Evolutionary conservation across 1,284 basidiomycete species (phyloP).

Genomic region (Sporisorium scitamineum): DNA sequence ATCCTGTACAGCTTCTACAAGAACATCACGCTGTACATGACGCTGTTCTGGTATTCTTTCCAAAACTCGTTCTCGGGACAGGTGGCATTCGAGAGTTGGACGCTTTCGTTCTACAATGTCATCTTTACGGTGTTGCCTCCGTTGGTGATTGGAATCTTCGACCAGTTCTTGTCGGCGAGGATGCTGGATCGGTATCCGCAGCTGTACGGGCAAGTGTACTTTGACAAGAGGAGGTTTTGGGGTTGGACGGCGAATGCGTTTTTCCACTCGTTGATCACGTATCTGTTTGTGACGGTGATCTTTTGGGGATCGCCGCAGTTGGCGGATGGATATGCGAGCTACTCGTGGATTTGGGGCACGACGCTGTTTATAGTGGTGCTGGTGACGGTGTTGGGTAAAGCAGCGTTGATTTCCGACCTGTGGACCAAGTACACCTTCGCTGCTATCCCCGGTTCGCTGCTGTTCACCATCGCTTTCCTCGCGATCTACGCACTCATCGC

Average conservation of each 20-base stretch:
- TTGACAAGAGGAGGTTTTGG: slow-evolving; percentile 76
- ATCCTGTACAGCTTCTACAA: slow-evolving; percentile 76
- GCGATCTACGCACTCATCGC: slow-evolving; percentile 90
- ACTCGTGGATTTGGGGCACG: slow-evolving; percentile 99
- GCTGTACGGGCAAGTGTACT: slow-evolving; percentile 75
- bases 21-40: slow-evolving; percentile 97
- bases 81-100: slow-evolving; percentile 98
- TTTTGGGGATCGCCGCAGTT: slow-evolving; percentile 85
- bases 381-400: slow-evolving; percentile 95
- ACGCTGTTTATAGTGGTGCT: slow-evolving; percentile 91
- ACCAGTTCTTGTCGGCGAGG: slow-evolving; percentile 96
- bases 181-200: slow-evolving; percentile 98
- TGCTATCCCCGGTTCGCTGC: slow-evolving; percentile 85
- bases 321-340: slow-evolving; percentile 82
- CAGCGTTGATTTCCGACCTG: slow-evolving; percentile 95
- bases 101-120: slow-evolving; percentile 76
- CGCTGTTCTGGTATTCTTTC: slow-evolving; percentile 95
- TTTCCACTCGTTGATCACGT: slow-evolving; percentile 81
- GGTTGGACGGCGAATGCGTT: slow-evolving; percentile 94
- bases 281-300: slow-evolving; percentile 86
- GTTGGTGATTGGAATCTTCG: slow-evolving; percentile 95
- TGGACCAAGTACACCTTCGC: slow-evolving; percentile 99
- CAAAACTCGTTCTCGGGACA: slow-evolving; percentile 93
- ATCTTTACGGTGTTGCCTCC: slow-evolving; percentile 82
- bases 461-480: slow-evolving; percentile 92